These are phyloP conservation scores for Fagopyrum tataricum DNA, from an alignment of 148 eudicot species.

Conservation along the genomic window DNA sequence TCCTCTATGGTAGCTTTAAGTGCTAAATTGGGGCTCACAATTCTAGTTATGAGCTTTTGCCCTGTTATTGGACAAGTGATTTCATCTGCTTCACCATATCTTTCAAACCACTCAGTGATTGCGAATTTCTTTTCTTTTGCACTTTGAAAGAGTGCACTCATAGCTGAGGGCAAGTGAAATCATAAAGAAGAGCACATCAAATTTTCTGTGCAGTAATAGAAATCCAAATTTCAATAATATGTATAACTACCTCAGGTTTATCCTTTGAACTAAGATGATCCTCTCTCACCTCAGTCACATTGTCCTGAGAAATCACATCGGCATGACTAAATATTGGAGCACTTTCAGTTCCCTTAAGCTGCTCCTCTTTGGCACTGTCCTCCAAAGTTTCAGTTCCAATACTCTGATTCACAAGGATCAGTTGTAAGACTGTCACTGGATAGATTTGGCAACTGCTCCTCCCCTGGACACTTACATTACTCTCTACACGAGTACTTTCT, in stretches of 20 bases:
- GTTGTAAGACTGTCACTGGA: constrained; percentile 25
- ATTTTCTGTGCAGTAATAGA: not conserved
- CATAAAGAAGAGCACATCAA: not conserved
- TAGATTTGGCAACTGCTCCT: constrained; percentile 24
- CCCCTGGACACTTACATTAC: constrained; percentile 23
- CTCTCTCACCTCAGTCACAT: constrained; percentile 18
- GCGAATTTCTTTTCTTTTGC: too few relatives aligned
- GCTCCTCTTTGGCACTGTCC: constrained; percentile 24
- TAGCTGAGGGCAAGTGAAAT: not conserved
- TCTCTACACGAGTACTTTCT: constrained; percentile 17
- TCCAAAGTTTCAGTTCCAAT: constrained; percentile 25
- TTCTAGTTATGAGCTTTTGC: constrained; percentile 35
- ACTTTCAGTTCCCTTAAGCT: constrained; percentile 30
- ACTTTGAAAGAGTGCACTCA: not conserved
- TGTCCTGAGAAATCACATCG: constrained; percentile 25
- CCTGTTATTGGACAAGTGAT: constrained; percentile 49
- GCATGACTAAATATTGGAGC: constrained; percentile 21
- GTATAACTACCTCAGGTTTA: constrained; percentile 36
- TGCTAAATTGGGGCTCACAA: constrained; percentile 50
- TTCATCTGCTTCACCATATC: constrained; percentile 28
- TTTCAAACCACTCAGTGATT: too few relatives aligned
- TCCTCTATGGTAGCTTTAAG: constrained; percentile 50
- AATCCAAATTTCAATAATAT: not conserved
- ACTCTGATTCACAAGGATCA: constrained; percentile 24
- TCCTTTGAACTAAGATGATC: constrained; percentile 25